Evolutionary conservation across 2,329 filamentous ascomycete species (phyloP).

Genomic region (Ilyonectria robusta): DNA sequence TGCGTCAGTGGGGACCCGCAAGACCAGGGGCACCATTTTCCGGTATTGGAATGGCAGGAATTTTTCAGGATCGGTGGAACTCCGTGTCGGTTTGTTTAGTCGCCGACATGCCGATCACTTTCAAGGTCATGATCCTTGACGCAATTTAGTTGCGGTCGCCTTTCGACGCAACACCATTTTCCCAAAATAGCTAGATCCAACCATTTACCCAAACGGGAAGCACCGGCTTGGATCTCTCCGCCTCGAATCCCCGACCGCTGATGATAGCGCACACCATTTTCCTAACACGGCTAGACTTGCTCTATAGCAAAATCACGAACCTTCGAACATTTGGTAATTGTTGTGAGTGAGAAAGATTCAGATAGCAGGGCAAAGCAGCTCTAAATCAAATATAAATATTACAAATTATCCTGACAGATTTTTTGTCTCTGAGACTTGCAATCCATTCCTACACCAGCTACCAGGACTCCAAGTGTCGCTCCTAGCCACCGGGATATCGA

Average conservation of each 20-base stretch:
- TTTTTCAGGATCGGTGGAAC: no score
- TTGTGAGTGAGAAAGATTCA: not conserved
- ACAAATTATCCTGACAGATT: not conserved
- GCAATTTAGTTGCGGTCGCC: not conserved
- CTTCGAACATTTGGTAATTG: not conserved
- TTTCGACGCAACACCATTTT: slow-evolving; percentile 8
- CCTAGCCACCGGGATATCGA: not conserved
- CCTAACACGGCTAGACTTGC: slow-evolving; percentile 22
- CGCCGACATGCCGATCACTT: not conserved
- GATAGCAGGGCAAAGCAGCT: not conserved
- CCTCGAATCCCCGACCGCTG: no score
- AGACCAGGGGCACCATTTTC: slow-evolving; percentile 2
- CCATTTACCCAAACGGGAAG: not conserved
- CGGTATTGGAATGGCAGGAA: not conserved
- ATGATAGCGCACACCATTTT: slow-evolving; percentile 23
- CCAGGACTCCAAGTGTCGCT: not conserved
- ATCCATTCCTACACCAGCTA: no score
- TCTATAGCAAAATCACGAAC: not conserved
- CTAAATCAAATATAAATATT: not conserved
- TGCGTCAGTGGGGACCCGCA: not conserved
- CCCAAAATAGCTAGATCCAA: not conserved
- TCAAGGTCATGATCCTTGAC: no score
- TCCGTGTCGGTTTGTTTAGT: no score
- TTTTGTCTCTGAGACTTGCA: not conserved
- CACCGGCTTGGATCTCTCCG: no score